These are phyloP conservation scores for Venturia pyrina DNA, from an alignment of 2,329 filamentous ascomycete species.

Conservation along the genomic window DNA sequence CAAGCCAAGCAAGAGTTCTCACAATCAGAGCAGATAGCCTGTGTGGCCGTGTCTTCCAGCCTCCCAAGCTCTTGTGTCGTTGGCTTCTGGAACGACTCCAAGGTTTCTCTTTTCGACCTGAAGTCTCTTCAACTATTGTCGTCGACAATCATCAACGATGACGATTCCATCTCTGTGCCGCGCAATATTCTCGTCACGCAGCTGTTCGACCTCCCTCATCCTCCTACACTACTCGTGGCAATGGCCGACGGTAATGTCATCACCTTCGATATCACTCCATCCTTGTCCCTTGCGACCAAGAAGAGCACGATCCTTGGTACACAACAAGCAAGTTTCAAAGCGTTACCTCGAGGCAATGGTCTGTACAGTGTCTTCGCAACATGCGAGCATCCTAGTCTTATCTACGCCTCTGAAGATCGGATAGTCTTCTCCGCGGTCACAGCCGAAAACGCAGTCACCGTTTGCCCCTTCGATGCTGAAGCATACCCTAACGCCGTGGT, in stretches of 20 bases:
- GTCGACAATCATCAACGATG: slow-evolving; percentile 29
- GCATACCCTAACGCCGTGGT: slow-evolving; percentile 74
- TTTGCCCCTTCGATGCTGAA: slow-evolving; percentile 73
- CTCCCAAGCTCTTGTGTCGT: slow-evolving; percentile 61
- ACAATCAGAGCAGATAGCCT: slow-evolving; percentile 69
- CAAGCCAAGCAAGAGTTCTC: slow-evolving; percentile 51
- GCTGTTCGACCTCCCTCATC: slow-evolving; percentile 49
- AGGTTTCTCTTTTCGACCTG: slow-evolving; percentile 64
- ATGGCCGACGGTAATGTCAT: slow-evolving; percentile 89
- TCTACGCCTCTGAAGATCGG: slow-evolving; percentile 79
- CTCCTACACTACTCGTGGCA: slow-evolving; percentile 73
- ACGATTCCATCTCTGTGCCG: slow-evolving; percentile 51
- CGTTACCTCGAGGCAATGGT: slow-evolving; percentile 56
- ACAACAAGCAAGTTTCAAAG: slow-evolving; percentile 70
- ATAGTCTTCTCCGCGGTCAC: slow-evolving; percentile 92
- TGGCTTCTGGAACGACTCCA: slow-evolving; percentile 80
- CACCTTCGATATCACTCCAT: slow-evolving; percentile 61
- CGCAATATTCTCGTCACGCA: slow-evolving; percentile 72
- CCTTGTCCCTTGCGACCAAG: slow-evolving; percentile 54
- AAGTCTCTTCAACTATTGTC: slow-evolving; percentile 55
- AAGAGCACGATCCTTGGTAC: slow-evolving; percentile 81
- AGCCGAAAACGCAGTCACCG: slow-evolving; percentile 69
- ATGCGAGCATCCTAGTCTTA: slow-evolving; percentile 86
- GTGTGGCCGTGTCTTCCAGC: slow-evolving; percentile 62
- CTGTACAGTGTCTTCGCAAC: slow-evolving; percentile 81